Conservation (phyloP, 495 filamentous ascomycete species). For the Penicillium parvum region DNA sequence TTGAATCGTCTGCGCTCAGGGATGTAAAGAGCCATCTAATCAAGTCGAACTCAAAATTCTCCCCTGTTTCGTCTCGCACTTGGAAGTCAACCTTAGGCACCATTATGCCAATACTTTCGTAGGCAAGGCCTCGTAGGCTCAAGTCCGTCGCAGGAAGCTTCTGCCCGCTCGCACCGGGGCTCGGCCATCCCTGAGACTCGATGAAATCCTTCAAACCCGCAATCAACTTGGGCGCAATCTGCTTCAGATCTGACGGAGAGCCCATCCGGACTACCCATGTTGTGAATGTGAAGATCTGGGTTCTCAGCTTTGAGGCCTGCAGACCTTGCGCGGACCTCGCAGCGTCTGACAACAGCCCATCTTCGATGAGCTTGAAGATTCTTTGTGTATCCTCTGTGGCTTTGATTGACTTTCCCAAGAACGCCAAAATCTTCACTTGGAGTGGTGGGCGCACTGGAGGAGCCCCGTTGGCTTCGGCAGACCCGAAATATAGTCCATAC, state of each 20-base stretch:
- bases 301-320: slow-evolving; percentile 69
- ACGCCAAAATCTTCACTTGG: slow-evolving; percentile 65
- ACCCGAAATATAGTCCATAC: slow-evolving; percentile 65
- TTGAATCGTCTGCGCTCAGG: slow-evolving; percentile 72
- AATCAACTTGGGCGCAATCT: slow-evolving; percentile 68
- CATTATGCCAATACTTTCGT: slow-evolving; percentile 81
- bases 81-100: slow-evolving; percentile 48
- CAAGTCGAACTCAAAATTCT: slow-evolving; percentile 54
- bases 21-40: slow-evolving; percentile 77
- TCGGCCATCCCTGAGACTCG: slow-evolving; percentile 79
- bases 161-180: slow-evolving; percentile 44
- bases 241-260: slow-evolving; percentile 50
- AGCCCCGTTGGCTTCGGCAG: slow-evolving; percentile 33
- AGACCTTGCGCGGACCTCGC: slow-evolving; percentile 53
- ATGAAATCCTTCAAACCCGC: slow-evolving; percentile 69
- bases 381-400: slow-evolving; percentile 60
- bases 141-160: slow-evolving; percentile 53
- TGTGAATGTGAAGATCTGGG: slow-evolving; percentile 82
- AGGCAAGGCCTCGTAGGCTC: slow-evolving; percentile 67
- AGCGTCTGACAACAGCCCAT: slow-evolving; percentile 50
- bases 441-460: slow-evolving; percentile 61
- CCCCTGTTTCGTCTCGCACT: slow-evolving; percentile 21
- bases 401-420: slow-evolving; percentile 70
- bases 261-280: slow-evolving; percentile 82
- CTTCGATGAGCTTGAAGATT: slow-evolving; percentile 65